phyloP scores from a whole-genome alignment of 768 basidiomycete species.

The Mycena amicta region DNA sequence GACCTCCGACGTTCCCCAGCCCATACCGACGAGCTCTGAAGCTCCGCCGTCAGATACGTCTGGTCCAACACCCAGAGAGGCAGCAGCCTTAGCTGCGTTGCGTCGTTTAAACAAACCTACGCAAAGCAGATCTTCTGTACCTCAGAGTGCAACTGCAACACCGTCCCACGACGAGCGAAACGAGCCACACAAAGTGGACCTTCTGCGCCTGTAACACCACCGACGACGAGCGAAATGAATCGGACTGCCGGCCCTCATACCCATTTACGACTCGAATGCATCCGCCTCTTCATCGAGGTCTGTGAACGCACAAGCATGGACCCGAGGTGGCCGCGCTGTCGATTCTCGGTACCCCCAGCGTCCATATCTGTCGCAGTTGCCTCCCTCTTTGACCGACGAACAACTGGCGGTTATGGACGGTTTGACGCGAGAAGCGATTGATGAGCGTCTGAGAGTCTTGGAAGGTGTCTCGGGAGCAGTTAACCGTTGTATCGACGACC shows the following conservation, averaged over 20 bases:
- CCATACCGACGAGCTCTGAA: neutral
- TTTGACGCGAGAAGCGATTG: slow-evolving; percentile 78
- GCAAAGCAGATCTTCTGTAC: neutral
- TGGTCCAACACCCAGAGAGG: slow-evolving; percentile 43
- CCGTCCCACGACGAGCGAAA: neutral
- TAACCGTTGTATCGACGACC: slow-evolving; percentile 76
- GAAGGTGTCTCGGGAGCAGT: slow-evolving; percentile 76
- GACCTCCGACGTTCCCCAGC: too few species aligned
- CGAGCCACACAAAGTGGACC: slow-evolving; percentile 6
- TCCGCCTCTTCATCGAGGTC: too few species aligned
- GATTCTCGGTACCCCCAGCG: too few species aligned
- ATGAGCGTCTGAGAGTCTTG: slow-evolving; percentile 78
- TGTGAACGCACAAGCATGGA: too few species aligned
- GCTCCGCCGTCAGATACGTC: slow-evolving; percentile 4
- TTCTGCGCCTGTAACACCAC: slow-evolving; percentile 3
- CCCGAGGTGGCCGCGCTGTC: too few species aligned
- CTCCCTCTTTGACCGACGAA: slow-evolving; percentile 54
- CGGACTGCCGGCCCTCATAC: neutral
- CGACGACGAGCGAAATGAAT: neutral
- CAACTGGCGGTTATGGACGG: slow-evolving; percentile 68
- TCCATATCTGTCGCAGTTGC: slow-evolving; percentile 37
- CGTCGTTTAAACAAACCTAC: slow-evolving; percentile 42
- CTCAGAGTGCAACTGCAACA: too few species aligned
- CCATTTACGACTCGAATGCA: slow-evolving; percentile 12
- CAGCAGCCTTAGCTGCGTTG: slow-evolving; percentile 70